Conservation (phyloP, 176 grass and related monocot genomes). For the Oropetium thomaeum region DNA sequence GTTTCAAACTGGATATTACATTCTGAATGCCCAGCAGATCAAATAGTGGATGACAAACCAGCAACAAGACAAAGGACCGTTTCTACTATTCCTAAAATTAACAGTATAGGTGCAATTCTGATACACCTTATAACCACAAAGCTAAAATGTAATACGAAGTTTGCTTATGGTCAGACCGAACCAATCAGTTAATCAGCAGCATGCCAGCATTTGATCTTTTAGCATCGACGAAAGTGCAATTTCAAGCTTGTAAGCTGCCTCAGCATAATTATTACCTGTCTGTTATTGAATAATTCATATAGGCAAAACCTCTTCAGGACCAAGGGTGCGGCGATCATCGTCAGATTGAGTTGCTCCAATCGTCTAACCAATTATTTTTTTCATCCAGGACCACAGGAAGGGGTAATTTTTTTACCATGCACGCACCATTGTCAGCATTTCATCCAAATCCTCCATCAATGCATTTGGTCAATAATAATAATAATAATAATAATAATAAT, state of each 20-base stretch:
- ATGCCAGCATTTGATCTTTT: background rate
- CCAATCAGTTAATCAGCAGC: background rate
- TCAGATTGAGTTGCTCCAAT: background rate
- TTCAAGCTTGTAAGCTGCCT: slow-evolving; percentile 6
- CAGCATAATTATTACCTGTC: background rate
- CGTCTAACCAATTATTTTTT: background rate
- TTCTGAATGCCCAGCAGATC: background rate
- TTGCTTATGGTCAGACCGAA: background rate
- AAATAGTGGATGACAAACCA: background rate
- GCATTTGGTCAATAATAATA: too few relatives aligned
- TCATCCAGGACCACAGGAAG: background rate
- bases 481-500: too few relatives aligned
- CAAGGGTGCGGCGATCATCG: background rate
- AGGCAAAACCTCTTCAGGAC: background rate
- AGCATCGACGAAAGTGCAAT: background rate
- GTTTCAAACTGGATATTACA: background rate
- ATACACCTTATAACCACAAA: background rate
- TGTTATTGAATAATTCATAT: background rate
- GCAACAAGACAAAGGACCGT: background rate
- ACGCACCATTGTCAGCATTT: too few relatives aligned
- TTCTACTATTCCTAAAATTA: background rate
- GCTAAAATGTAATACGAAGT: background rate
- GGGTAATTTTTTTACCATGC: background rate
- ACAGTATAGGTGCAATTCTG: background rate
- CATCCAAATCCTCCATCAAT: too few relatives aligned